Conservation (phyloP, 1,284 basidiomycete species). For the Vanrija pseudolonga region DNA sequence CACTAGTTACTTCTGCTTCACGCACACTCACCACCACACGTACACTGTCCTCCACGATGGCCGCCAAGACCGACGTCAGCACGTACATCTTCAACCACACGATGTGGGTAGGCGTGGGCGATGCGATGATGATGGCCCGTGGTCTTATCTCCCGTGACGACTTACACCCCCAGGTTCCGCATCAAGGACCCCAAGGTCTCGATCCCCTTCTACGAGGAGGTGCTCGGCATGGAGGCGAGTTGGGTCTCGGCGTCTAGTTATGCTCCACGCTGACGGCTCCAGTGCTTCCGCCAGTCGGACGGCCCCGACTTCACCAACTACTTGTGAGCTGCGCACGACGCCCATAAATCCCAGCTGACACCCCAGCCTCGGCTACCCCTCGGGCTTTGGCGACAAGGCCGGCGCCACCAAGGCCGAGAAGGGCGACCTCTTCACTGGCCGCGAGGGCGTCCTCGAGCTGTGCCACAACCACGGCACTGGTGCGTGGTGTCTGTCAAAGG, state of each 20-base stretch:
- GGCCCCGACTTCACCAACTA: conserved; percentile 49
- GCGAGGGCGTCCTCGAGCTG: conserved; percentile 66
- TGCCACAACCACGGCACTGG: conserved; percentile 87
- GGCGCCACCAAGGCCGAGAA: conserved; percentile 40
- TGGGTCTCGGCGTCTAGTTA: no score
- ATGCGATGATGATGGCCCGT: no score
- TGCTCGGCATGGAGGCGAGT: conserved; percentile 73
- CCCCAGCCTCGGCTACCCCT: conserved; percentile 35
- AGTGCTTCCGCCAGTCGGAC: conserved; percentile 39
- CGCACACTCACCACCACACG: neutral
- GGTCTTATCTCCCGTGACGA: no score
- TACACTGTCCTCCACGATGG: conserved; percentile 20
- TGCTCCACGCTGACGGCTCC: neutral
- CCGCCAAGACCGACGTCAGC: conserved; percentile 26
- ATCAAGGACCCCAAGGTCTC: conserved; percentile 82
- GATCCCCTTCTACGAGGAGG: conserved; percentile 65
- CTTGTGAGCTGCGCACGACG: conserved; percentile 20
- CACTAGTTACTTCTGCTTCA: neutral
- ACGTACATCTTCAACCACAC: conserved; percentile 72
- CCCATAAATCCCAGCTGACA: no score
- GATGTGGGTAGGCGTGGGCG: conserved; percentile 21
- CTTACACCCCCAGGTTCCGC: conserved; percentile 60
- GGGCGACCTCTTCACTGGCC: conserved; percentile 32
- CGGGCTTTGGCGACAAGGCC: conserved; percentile 35
- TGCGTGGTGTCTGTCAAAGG: conserved; percentile 11